Percentiles rank a stretch among this genome's conserved stretches.
These are phyloP conservation scores for Sugiyamaella neomexicana DNA, from an alignment of 1,139 yeast species.

Conservation along the genomic window DNA sequence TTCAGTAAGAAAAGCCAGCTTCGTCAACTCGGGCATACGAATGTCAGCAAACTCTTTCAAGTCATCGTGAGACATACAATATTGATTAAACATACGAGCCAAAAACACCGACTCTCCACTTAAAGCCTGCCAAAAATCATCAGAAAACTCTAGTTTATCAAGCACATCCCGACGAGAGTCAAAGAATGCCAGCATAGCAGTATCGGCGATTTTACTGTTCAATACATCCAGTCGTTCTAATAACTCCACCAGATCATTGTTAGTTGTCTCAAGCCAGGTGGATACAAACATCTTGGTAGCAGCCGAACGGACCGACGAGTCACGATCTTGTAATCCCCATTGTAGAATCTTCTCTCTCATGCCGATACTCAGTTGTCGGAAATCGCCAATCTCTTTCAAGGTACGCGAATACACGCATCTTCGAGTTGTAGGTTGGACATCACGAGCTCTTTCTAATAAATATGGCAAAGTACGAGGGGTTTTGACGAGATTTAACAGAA, in stretches of 20 bases:
- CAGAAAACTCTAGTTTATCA: conserved; percentile 55
- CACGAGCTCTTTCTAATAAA: conserved; percentile 80
- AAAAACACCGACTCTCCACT: conserved; percentile 77
- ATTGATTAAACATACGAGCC: conserved; percentile 64
- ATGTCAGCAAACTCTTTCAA: conserved; percentile 62
- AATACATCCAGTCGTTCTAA: conserved; percentile 70
- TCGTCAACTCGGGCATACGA: conserved; percentile 78
- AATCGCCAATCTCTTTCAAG: conserved; percentile 67
- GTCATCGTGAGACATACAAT: conserved; percentile 54
- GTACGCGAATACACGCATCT: conserved; percentile 69
- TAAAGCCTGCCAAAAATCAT: conserved; percentile 63
- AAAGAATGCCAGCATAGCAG: conserved; percentile 65
- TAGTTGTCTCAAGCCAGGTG: conserved; percentile 69
- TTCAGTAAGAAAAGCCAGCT: conserved; percentile 59
- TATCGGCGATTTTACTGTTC: conserved; percentile 56
- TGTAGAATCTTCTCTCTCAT: conserved; percentile 65
- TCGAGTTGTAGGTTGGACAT: conserved; percentile 68
- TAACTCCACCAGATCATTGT: conserved; percentile 70
- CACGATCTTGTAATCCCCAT: conserved; percentile 91
- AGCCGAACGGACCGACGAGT: conserved; percentile 66
- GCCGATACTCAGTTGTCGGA: conserved; percentile 57
- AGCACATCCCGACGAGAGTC: conserved; percentile 62
- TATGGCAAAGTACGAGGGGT: conserved; percentile 55
- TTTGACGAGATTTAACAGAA: conserved; percentile 66
- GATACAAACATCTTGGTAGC: conserved; percentile 68